Base-by-base conservation (phyloP, 345 rosid species). In the Tarenaya hassleriana region DNA sequence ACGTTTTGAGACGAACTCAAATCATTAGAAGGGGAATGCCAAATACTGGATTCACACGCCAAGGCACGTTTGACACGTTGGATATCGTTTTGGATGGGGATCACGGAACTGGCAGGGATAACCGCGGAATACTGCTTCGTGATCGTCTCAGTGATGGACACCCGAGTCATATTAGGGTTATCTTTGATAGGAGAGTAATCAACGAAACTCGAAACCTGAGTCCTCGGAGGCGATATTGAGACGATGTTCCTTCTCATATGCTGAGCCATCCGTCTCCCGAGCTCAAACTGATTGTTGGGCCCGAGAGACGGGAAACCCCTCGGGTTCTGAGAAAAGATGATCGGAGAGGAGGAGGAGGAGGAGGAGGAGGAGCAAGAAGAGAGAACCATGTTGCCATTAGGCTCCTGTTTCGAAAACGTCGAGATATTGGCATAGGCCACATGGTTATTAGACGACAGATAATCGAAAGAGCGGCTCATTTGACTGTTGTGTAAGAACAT, bases 141-240 rank as follows among this genome's bases (percentile, higher is more conserved):
- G 49, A 43, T 57, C 12, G 69, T 56, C 50, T 56, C 24, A 16
- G 59, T 65, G 16, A 58, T 10, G 4, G 47, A 42, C 18, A 64
- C 31, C 41, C 50, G 69, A 34, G 52, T 42, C 50, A 56, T 11
- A 40, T 63, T 27, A 41, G 62, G 38, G 9, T 48, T 55, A n/a
- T 45, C 3, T 16, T 35, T 35, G 11, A 57, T 1, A 35, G 52
- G 52, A 57, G 21, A 21, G 16, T 46, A 46, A 21, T 46, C 52
- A 55, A 33, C 16, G 16, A 47, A 42, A 47, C 47, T 11, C 18
- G 63, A 58, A 14, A 39, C 43, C 33, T 24, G 29, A 24, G 29
- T 24, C 5, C 29, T 24, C 29, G 29, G 29, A 2, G 2, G 29
- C 29, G 5, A 2, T 24, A 5, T 5, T 24, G 29, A 24, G 29